Evolutionary conservation across 805 yeast species (phyloP), one percentile per base, ranked within the genome.

Genomic region (Kazachstania africana): DNA sequence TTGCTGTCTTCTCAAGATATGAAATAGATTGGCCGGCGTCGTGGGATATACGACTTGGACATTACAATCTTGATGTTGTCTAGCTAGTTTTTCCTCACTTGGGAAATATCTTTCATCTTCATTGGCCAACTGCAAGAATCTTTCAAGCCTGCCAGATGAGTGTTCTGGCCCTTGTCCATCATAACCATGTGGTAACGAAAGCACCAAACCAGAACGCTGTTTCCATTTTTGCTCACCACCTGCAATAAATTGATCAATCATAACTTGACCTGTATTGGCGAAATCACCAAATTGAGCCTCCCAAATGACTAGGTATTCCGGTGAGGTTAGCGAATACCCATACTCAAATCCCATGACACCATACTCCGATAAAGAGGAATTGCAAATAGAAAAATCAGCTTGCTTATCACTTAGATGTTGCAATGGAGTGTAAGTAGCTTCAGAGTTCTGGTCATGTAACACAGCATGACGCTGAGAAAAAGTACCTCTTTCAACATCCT

Each of bases 161-260:
- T 91, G 99, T 68, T 91, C 99, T 44, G 99, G 97, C 53, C 99
- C 99, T 68, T 91, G 98, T 45, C 99, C 99, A 59, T 91, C 99
- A 60, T 87, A 91, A 66, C 99, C 99, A 59, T 91, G 99, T 36
- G 99, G 99, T 62, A 91, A 71, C 3, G 96, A 83, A 47, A 91
- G 65, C 24, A 91, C 94, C 37, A 91, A 57, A 59, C 99, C 99
- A 10, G 95, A 83, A 65, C 99, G 81, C 71, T 91, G 98, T 59
- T 83, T 81, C 99, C 99, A 91, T 67, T 91, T 91, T 45, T 87
- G 74, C 67, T 91, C 99, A 59, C 94, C 98, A 56, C 87, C 83
- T 27, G 96, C 81, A 55, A 91, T 73, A 59, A 91, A 91, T 68
- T 91, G 98, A 62, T 91, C 99, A 48, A 83, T 71, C 48, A 91